phyloP scores from a whole-genome alignment of 2,329 filamentous ascomycete genomes.

The Sclerotinia sclerotiorum region DNA sequence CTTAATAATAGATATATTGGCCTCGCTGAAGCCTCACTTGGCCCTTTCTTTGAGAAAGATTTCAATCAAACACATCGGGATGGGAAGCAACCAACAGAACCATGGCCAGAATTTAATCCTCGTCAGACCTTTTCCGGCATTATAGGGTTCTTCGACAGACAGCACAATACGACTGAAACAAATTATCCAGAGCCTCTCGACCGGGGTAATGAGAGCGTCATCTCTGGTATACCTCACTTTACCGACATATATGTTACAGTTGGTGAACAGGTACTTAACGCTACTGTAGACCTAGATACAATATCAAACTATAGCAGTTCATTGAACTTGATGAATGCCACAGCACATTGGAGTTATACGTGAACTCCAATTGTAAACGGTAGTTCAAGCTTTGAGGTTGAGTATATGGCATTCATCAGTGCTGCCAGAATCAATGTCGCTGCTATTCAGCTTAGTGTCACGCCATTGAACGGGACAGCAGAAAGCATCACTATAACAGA shows the following conservation, averaged over 20 bases:
- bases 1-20: conserved; percentile 25
- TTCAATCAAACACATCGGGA: conserved; percentile 28
- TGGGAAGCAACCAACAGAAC: conserved; percentile 42
- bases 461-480: conserved; percentile 15
- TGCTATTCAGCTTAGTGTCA: conserved; percentile 25
- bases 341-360: conserved; percentile 20
- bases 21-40: conserved; percentile 21
- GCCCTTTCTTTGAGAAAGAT: conserved; percentile 30
- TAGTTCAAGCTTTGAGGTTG: conserved; percentile 60
- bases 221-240: conserved; percentile 67
- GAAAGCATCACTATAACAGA: conserved; percentile 55
- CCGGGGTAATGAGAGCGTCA: conserved; percentile 64
- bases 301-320: conserved; percentile 61
- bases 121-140: conserved; percentile 67
- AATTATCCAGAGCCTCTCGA: conserved; percentile 65
- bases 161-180: conserved; percentile 53
- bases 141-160: conserved; percentile 64
- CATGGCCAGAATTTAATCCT: conserved; percentile 65
- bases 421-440: conserved; percentile 25
- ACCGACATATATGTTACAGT: conserved; percentile 56
- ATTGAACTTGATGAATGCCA: conserved; percentile 40
- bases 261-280: conserved; percentile 55
- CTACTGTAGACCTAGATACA: conserved; percentile 55
- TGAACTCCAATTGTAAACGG: conserved; percentile 37
- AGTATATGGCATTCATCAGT: conserved; percentile 46